Base-by-base conservation (phyloP, 2,329 filamentous ascomycete genomes). In the Botrytis pseudocinerea region DNA sequence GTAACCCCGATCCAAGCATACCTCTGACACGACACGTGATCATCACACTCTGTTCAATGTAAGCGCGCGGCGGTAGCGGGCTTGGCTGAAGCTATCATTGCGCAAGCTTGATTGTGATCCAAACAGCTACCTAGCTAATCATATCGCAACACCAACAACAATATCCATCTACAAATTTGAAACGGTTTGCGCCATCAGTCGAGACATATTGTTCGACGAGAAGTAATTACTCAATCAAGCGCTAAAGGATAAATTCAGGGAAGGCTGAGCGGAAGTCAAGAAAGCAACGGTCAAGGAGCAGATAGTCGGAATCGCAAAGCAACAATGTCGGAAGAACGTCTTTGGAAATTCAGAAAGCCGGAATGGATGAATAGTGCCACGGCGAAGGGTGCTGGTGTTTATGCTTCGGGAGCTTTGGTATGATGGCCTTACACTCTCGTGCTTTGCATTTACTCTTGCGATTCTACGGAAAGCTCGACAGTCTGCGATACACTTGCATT, bases 321-420 rank as follows among this genome's bases (percentile, higher is more conserved):
- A 40, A 69, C 6, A 48, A 90, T 90, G 88, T 87, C 89, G 75
- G 89, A 91, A 77, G 89, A 91, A 74, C 87, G 89, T 72, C 88
- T 91, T 78, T 91, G 87, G 87, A 91, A 90, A 84, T 91, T 91
- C 80, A 82, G 85, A 82, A 87, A 84, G 85, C 90, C 90, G 72
- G 88, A 90, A 80, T 92, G 89, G 89, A 85, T 91, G 73, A 90
- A 89, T 83, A 90, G 86, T 82, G 85, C 86, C 76, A 89, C 86
- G 84, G 88, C 88, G 75, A 88, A 89, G 79, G 90, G 90, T 77
- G 84, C 87, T 28, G 90, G 90, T 73, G 86, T 92, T 76, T 92
- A 91, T 82, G 81, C 82, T 70, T 86, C 90, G 65, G 90, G 90
- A 76, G 89, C 87, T 77, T 80, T 92, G 83, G 89, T 91, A 84